These are phyloP conservation scores for Cicer yamashitae DNA, from an alignment of 306 rosid genomes.

Conservation along the genomic window DNA sequence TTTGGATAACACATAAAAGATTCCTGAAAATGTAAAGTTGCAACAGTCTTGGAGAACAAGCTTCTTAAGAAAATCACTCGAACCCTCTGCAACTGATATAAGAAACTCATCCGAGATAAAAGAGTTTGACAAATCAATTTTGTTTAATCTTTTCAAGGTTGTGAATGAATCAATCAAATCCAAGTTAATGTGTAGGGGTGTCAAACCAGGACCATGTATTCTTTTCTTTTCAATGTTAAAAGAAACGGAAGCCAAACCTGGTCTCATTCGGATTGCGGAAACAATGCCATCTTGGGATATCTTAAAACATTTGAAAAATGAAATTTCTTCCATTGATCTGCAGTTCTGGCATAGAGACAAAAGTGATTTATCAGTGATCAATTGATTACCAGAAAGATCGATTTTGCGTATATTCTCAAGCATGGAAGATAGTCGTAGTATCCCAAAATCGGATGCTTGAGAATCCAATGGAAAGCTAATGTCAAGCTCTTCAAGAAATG, in stretches of 20 bases:
- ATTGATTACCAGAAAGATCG: conserved; percentile 66
- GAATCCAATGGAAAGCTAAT: conserved; percentile 58
- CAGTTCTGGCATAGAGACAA: conserved; percentile 55
- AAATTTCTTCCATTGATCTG: conserved; percentile 55
- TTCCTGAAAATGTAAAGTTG: conserved; percentile 59
- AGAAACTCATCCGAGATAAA: conserved; percentile 68
- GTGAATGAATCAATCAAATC: conserved; percentile 48
- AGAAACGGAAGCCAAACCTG: conserved; percentile 57
- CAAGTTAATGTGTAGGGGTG: conserved; percentile 19
- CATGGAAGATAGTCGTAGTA: conserved; percentile 47
- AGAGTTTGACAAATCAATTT: conserved; percentile 56
- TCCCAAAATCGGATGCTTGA: conserved; percentile 64
- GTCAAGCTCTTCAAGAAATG: conserved; percentile 71
- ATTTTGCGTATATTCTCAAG: conserved; percentile 64
- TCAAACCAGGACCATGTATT: conserved; percentile 50
- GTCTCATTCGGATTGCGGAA: conserved; percentile 48
- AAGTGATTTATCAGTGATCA: conserved; percentile 64
- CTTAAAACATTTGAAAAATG: conserved; percentile 52
- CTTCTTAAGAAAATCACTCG: conserved; percentile 56
- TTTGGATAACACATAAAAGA: conserved; percentile 52
- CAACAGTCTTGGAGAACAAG: conserved; percentile 58
- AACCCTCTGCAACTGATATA: conserved; percentile 55
- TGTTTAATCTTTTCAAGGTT: conserved; percentile 47
- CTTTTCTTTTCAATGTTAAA: conserved; percentile 47
- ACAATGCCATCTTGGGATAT: conserved; percentile 65